These are phyloP conservation scores for Diaporthe citriasiana DNA, from an alignment of 2,329 filamentous ascomycete genomes.

Conservation along the genomic window DNA sequence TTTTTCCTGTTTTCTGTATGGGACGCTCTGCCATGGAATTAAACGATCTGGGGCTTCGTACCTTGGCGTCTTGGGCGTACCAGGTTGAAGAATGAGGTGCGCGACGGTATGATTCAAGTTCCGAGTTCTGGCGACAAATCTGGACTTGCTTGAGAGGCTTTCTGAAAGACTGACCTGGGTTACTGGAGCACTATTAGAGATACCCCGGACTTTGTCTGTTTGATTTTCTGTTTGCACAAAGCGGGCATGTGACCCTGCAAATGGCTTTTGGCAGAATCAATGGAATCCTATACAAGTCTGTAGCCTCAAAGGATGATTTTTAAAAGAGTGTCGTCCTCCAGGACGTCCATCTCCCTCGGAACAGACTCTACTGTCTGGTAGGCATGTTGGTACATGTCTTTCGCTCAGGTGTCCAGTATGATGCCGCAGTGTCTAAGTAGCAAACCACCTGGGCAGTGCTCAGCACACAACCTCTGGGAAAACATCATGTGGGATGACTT, in stretches of 20 bases:
- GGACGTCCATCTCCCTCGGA: too few species aligned
- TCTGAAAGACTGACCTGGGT: slow-evolving; percentile 6
- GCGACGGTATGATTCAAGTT: neutral
- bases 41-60: neutral
- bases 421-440: too few species aligned
- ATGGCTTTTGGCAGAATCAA: neutral
- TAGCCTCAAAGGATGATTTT: neutral
- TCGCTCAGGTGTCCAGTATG: too few species aligned
- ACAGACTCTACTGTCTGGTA: neutral
- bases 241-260: neutral
- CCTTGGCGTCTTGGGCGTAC: slow-evolving; percentile 2
- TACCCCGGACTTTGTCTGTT: slow-evolving; percentile 23
- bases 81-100: neutral
- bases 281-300: neutral
- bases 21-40: neutral
- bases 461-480: too few species aligned
- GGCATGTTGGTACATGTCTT: neutral
- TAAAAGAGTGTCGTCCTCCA: neutral
- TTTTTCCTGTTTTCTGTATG: neutral
- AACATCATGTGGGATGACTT: too few species aligned
- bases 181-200: slow-evolving; percentile 34
- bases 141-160: slow-evolving; percentile 15
- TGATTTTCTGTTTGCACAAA: neutral
- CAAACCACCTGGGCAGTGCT: too few species aligned
- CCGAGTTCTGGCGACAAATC: neutral